phyloP scores from a whole-genome alignment of 768 basidiomycete species.

The Clitopilus passeckerianus region DNA sequence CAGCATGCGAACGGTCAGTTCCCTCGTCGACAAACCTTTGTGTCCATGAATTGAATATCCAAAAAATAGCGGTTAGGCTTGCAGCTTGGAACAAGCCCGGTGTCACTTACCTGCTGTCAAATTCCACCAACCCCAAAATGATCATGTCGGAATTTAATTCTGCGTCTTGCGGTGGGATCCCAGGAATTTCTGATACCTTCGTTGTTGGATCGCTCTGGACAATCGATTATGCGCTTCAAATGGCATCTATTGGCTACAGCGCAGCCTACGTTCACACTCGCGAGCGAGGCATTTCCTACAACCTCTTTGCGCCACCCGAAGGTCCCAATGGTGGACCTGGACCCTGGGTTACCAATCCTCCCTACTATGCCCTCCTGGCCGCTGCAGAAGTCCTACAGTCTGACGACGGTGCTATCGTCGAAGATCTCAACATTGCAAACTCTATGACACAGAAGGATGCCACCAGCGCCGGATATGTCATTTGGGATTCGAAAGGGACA shows the following conservation, averaged over 20 bases:
- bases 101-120: slow-evolving; percentile 25
- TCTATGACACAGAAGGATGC: slow-evolving; percentile 30
- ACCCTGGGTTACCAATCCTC: slow-evolving; percentile 43
- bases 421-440: slow-evolving; percentile 38
- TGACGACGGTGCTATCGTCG: slow-evolving; percentile 35
- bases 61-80: slow-evolving; percentile 27
- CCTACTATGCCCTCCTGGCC: slow-evolving; percentile 45
- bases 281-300: slow-evolving; percentile 48
- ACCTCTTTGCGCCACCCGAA: slow-evolving; percentile 39
- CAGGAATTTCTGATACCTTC: slow-evolving; percentile 44
- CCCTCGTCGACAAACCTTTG: not conserved
- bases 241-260: slow-evolving; percentile 43
- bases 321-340: slow-evolving; percentile 26
- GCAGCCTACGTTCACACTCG: slow-evolving; percentile 51
- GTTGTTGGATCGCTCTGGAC: slow-evolving; percentile 48
- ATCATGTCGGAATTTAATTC: slow-evolving; percentile 54
- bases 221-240: slow-evolving; percentile 46
- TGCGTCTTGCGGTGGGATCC: slow-evolving; percentile 48
- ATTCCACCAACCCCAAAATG: slow-evolving; percentile 27
- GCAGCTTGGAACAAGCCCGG: slow-evolving; percentile 44
- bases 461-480: slow-evolving; percentile 48
- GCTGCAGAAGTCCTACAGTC: slow-evolving; percentile 38
- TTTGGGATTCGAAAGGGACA: slow-evolving; percentile 48
- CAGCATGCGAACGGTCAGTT: slow-evolving; percentile 40
- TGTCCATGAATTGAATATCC: not conserved